Evolutionary conservation across 2,329 filamentous ascomycete species (phyloP).

Genomic region (Colletotrichum sp.): DNA sequence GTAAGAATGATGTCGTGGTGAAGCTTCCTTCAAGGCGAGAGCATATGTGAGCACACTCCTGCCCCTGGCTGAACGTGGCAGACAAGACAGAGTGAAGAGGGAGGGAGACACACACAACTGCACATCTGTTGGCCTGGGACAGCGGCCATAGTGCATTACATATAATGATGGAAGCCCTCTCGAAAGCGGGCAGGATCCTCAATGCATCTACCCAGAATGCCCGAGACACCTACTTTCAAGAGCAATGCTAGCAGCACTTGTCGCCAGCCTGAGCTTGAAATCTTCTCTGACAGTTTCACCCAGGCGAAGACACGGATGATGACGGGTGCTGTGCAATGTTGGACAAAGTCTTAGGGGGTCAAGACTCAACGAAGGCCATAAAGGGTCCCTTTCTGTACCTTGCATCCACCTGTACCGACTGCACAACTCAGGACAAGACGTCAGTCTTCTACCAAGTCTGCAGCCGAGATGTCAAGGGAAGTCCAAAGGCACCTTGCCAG

Average conservation of each 20-base stretch:
- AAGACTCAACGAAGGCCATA: neutral
- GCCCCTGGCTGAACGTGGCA: neutral
- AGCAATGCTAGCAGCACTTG: neutral
- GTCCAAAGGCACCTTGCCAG: neutral
- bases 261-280: slow-evolving; percentile 26
- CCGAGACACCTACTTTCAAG: slow-evolving; percentile 15
- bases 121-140: neutral
- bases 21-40: neutral
- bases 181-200: neutral
- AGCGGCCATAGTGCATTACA: neutral
- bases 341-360: neutral
- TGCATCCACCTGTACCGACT: neutral
- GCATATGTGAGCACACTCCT: neutral
- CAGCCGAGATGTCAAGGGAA: neutral
- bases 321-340: slow-evolving; percentile 42
- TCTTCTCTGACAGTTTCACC: slow-evolving; percentile 39
- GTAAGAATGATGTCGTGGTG: neutral
- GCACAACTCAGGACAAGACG: neutral
- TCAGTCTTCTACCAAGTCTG: neutral
- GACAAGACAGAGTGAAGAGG: neutral
- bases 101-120: neutral
- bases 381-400: neutral
- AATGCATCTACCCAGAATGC: slow-evolving; percentile 25
- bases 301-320: slow-evolving; percentile 30
- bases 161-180: neutral